Base-by-base conservation (phyloP, 2,329 filamentous ascomycete species). In the Aspergillaceae sp. region DNA sequence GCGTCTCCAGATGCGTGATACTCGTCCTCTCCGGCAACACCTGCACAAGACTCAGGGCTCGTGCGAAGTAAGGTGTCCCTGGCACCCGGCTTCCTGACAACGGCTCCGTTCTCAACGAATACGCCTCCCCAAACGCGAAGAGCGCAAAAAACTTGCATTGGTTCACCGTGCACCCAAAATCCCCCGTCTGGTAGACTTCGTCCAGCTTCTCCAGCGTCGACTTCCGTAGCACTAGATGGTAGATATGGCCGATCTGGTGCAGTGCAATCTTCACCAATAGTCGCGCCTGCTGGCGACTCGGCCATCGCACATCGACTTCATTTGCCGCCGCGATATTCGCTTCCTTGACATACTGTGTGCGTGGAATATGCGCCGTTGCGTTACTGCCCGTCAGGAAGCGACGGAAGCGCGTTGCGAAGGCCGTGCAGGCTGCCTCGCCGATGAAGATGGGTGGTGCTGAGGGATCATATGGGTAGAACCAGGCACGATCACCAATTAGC, bases 101-200 rank as follows among this genome's bases (percentile, higher is more conserved):
- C 43, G 58, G 44, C 43, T 53, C 47, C 7, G 48, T 47, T 3
- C 48, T 28, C 1, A 49, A 51, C 43, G 58, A 45, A 46, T 70
- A 71, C 1, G 69, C 64, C 32, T 72, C 64, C 0, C 68, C 69
- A 3, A 71, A 47, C 0, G 66, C 65, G 55, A 72, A 70, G 2
- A 72, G 56, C 2, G 64, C 60, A 42, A 69, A 71, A 27, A 68
- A 65, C 27, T 71, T 70, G 45, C 66, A 70, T 7, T 71, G 54
- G 56, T 67, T 70, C 43, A 66, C 10, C 4, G 63, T 52, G 51
- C 67, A 60, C 45, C 61, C 6, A 43, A 65, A 27, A 52, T 57
- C 50, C n/a, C 57, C 49, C 27, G 30, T 56, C n/a, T 48, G 64
- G 56, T 47, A 62, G 6, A 56, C 54, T 30, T 38, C 59, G 56